Evolutionary conservation across 495 filamentous ascomycete genomes (phyloP).

Genomic region (Cairneyella variabilis): DNA sequence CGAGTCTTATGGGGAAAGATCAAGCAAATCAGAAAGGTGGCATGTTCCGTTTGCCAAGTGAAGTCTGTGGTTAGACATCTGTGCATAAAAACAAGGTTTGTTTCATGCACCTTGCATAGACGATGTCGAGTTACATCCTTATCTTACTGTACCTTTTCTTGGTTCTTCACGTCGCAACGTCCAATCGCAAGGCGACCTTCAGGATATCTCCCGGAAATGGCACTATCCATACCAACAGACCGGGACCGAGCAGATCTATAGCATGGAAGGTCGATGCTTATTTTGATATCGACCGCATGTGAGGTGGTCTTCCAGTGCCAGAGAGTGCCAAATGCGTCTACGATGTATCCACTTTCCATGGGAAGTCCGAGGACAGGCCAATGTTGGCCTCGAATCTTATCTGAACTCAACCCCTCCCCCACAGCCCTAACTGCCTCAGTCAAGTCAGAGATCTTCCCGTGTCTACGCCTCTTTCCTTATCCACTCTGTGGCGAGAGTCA

Average conservation of each 20-base stretch:
- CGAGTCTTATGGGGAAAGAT: background rate
- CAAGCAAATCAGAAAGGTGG: background rate
- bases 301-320: background rate
- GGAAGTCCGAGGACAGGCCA: conserved; percentile 1
- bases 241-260: conserved; percentile 3
- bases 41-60: conserved; percentile 14
- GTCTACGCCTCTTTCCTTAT: conserved; percentile 12
- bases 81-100: conserved; percentile 9
- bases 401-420: conserved; percentile 10
- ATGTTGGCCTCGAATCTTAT: conserved; percentile 9
- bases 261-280: conserved; percentile 3
- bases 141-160: background rate
- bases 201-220: background rate
- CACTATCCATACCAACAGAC: background rate
- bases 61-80: background rate
- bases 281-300: background rate
- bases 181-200: conserved; percentile 3
- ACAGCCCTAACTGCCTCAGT: conserved; percentile 13
- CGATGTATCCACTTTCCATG: conserved; percentile 2
- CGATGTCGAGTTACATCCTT: conserved; percentile 1
- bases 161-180: background rate
- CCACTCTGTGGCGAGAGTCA: background rate
- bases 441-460: conserved; percentile 15
- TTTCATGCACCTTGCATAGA: conserved; percentile 13
- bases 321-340: background rate